Base-by-base conservation (phyloP, 2,329 filamentous ascomycete genomes). In the Fusarium albosuccineum region DNA sequence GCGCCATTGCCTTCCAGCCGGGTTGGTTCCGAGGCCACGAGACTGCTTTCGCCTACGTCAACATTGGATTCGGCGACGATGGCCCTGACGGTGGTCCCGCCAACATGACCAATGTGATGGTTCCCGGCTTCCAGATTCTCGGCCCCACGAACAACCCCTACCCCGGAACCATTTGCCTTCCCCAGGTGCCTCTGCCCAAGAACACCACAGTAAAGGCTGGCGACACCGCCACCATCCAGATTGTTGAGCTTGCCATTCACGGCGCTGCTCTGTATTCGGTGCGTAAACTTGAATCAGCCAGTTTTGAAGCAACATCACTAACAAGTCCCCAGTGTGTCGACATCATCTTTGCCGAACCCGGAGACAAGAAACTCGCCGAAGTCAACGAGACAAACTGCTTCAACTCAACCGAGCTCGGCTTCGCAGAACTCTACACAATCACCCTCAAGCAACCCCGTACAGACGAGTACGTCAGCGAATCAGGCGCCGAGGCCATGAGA, bases 21-120 rank as follows among this genome's bases (percentile, higher is more conserved):
- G 96, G 95, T 74, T 98, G 96, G 96, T 97, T 97, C 83, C 89
- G 90, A 60, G 96, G 96, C 67, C 96, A 98, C 78, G 79, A 87
- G 36, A 90, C 88, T 6, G 95, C 94, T 16, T 87, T 93, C 72
- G 86, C 97, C 76, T 97, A 97, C 81, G 83, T 98, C 81, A 98
- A 98, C 82, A 85, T 98, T 57, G 96, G 96, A 69, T 89, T 94
- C 68, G 93, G 92, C 68, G 93, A 86, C 34, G 84, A 86, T 9
- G 88, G 86, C 0, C 88, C 88, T 14, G 84, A 86, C 62, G 74
- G 78, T 60, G 88, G 91, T 8, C 95, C 96, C 1, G 79, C 81
- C 7, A 98, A 98, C 84, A 97, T 97, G 90, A 97, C 93, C 67
- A 88, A 91, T 77, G 84, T 89, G 22, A 96, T 97, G 87, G 81